Base-by-base conservation (phyloP, 2,329 filamentous ascomycete genomes). In the Cercospora sojina region DNA sequence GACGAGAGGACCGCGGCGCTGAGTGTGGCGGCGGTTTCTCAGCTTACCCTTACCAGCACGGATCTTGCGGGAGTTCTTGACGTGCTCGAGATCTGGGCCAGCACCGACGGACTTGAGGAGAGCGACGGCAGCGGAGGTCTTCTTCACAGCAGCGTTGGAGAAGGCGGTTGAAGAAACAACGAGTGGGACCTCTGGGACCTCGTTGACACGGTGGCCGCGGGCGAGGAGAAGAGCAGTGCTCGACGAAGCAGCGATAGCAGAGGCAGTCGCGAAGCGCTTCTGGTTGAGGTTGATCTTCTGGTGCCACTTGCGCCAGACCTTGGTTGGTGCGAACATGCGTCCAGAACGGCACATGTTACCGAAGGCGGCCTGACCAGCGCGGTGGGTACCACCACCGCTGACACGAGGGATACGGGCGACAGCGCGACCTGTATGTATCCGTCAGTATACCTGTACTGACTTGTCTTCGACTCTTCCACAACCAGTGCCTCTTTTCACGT, bases 241-340 rank as follows among this genome's bases (percentile, higher is more conserved):
- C 77, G 94, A 94, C 75, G 95, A 97, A 78, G 95, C 95, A 84
- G 95, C 95, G 79, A 99, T 88, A 80, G 95, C 95, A 79, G 95
- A 99, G 82, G 92, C 92, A 79, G 93, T 96, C 84, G 95, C 95
- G 83, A 97, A 99, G 79, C 95, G 95, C 92, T 95, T 97, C 89
- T 99, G 95, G 84, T 91, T 91, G 84, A 96, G 89, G 89, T 96
- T 97, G 89, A 99, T 89, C 93, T 98, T 98, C 88, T 97, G 88
- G 88, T 99, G 95, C 96, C 95, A 99, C 88, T 97, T 97, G 83
- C 95, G 89, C 96, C 95, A 99, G 86, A 97, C 91, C 91, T 99
- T 99, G 85, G 95, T 99, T 76, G 95, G 95, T 77, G 95, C 95
- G 86, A 99, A 99, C 95, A 99, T 99, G 86, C 95, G 95, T 87